A percentile compares a stretch with the other conserved stretches of the same genome.
phyloP scores from a whole-genome alignment of 2,329 filamentous ascomycete genomes.

The Cercospora sesami region DNA sequence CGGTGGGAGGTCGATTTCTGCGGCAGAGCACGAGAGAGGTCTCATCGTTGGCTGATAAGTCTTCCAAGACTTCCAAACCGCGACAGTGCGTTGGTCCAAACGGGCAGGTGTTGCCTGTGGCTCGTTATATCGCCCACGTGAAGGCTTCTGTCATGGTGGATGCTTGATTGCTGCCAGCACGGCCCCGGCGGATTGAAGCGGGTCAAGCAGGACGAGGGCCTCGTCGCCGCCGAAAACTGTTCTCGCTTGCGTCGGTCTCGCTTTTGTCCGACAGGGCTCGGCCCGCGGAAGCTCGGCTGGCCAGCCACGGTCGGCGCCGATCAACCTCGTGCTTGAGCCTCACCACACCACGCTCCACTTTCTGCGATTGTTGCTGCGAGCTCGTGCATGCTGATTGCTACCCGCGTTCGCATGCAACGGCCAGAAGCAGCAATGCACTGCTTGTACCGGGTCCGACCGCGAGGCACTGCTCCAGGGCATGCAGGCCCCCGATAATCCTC shows the following conservation, averaged over 20 bases:
- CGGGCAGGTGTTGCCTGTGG: constrained; percentile 4
- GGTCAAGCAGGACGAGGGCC: background rate
- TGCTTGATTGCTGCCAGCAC: background rate
- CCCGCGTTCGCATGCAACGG: background rate
- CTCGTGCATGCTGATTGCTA: background rate
- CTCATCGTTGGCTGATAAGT: constrained; percentile 15
- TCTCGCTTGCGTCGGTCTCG: background rate
- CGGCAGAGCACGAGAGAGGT: background rate
- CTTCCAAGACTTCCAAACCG: background rate
- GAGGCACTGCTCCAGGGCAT: background rate
- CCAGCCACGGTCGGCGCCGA: background rate
- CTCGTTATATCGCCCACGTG: constrained; percentile 7
- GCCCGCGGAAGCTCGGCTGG: background rate
- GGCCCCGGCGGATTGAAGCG: background rate
- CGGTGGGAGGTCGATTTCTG: background rate
- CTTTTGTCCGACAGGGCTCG: background rate
- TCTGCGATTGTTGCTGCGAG: background rate
- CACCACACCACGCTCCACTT: constrained; percentile 5
- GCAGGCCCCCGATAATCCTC: background rate
- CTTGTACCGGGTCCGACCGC: background rate
- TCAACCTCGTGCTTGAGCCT: background rate
- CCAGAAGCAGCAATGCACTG: background rate
- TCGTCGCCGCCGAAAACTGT: background rate
- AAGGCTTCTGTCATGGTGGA: constrained; percentile 2
- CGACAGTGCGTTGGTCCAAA: background rate